Evolutionary conservation across 148 eudicot species (phyloP), one percentile per base, ranked within the genome.

Genomic region (Linanthus parryae): DNA sequence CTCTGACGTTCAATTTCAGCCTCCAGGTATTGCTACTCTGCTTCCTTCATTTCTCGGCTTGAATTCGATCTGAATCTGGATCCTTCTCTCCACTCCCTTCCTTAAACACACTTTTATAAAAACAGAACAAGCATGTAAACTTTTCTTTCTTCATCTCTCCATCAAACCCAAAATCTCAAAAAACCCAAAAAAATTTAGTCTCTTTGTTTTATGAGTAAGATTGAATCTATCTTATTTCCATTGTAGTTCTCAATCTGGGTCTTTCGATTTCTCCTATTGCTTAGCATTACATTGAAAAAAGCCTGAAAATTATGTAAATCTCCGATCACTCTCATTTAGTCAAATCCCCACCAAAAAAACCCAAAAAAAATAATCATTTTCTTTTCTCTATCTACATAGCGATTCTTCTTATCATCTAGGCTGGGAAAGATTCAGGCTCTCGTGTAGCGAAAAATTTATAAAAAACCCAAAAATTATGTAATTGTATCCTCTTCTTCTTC

Each of bases 291-390:
- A 54, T 44, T 67, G 44, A 63, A 44, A 73, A 78, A 81, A 85
- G 54, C 62, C 77, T 52, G 11, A 25, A 21, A 61, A 81, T 50
- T 60, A 78, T 81, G 88, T 85, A 81, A 75, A 10, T 58, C n/a
- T 62, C 11, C 27, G 26, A 29, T 58, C 10, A 15, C 18, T 24
- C 33, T n/a, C 4, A 6, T 15, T 44, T 35, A n/a, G n/a, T n/a
- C n/a, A n/a, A n/a, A n/a, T 16, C 4, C 18, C 15, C 40, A 23
- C 53, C 25, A 8, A 61, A 58, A 43, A 29, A 19, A 18, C 57
- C 41, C 24, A 23, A 46, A 33, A 48, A 58, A 61, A 67, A 33
- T 38, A 49, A 16, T 23, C 12, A 1, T 49, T 19, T 19, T 19
- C 27, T 9, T 33, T 4, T n/a, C 8, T 51, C 22, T 1, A 12